Base-by-base conservation (phyloP, 208 protist species). In the Leishmania major region DNA sequence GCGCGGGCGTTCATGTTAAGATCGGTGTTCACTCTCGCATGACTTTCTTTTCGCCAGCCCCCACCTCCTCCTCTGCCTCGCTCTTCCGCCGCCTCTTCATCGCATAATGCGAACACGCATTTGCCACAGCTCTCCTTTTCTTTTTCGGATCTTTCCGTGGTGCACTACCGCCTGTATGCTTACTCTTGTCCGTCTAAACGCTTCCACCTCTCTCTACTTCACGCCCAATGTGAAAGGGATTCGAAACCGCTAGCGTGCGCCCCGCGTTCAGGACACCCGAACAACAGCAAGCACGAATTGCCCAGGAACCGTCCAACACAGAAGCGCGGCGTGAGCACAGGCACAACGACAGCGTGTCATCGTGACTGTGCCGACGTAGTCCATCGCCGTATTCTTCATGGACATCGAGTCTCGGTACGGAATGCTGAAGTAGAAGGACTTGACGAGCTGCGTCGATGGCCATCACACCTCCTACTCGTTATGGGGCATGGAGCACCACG, bases 301-400 rank as follows among this genome's bases (percentile, higher is more conserved):
- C 77, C 1, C 78, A 82, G 84, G 78, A 84, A 51, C 55, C 62
- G 69, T 66, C 75, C 70, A 83, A 90, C 53, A 82, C 11, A 82
- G 79, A 85, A 89, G 80, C 45, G 59, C 40, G 47, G 47, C 35
- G 70, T 82, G 72, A 75, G 73, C 43, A 45, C 83, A 7, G 31
- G 40, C 64, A 77, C 75, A 62, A 67, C 76, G 55, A 49, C 72
- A 40, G 47, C 79, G 25, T 76, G 66, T 51, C 51, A 62, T 85
- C 31, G 53, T 78, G 53, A 57, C 82, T 19, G 75, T 69, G 22
- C 81, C 87, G n/a, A n/a, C 87, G 6, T 62, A 84, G 84, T 67
- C 87, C 67, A 84, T 87, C 59, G 53, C 60, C 43, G 73, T 90
- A 51, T 84, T 87, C 80, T 85, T 85, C 53, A 84, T 83, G 87